Percentiles rank a stretch among this genome's conserved stretches.
phyloP scores from a whole-genome alignment of 179 eudicot species.

The Vitellaria paradoxa region DNA sequence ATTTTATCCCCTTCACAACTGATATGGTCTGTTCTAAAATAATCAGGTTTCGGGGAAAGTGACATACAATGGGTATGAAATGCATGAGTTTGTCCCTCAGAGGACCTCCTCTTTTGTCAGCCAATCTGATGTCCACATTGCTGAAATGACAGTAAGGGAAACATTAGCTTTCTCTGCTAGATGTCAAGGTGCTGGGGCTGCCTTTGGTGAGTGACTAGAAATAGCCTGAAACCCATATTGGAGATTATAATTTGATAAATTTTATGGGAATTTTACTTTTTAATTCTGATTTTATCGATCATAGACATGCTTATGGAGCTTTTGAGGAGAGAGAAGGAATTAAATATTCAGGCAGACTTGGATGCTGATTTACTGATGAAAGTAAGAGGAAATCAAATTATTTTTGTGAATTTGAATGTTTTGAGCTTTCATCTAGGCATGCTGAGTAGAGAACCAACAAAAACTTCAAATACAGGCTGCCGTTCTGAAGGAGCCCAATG shows the following conservation, averaged over 20 bases:
- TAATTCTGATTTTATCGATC: too few species aligned
- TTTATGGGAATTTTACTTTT: too few species aligned
- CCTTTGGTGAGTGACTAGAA: conserved; percentile 14
- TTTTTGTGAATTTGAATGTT: too few species aligned
- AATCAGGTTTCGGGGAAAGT: conserved; percentile 34
- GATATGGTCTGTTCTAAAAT: background rate
- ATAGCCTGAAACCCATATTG: too few species aligned
- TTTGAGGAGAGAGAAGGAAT: conserved; percentile 31
- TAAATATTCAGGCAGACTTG: background rate
- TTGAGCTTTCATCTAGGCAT: too few species aligned
- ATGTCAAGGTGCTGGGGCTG: conserved; percentile 33
- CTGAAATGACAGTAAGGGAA: conserved; percentile 42
- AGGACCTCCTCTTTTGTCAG: conserved; percentile 32
- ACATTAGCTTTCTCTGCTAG: conserved; percentile 33
- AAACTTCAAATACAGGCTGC: conserved; percentile 4
- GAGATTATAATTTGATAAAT: too few species aligned
- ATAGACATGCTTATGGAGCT: conserved; percentile 25
- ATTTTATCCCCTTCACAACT: background rate
- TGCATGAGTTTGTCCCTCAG: conserved; percentile 38
- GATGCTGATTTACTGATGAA: too few species aligned
- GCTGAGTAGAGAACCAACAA: too few species aligned
- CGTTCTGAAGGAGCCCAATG: background rate
- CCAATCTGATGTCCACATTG: conserved; percentile 37
- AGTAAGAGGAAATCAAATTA: too few species aligned
- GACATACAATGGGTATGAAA: conserved; percentile 41